Evolutionary conservation across 768 basidiomycete species (phyloP).

Genomic region (Butyriboletus loyo): DNA sequence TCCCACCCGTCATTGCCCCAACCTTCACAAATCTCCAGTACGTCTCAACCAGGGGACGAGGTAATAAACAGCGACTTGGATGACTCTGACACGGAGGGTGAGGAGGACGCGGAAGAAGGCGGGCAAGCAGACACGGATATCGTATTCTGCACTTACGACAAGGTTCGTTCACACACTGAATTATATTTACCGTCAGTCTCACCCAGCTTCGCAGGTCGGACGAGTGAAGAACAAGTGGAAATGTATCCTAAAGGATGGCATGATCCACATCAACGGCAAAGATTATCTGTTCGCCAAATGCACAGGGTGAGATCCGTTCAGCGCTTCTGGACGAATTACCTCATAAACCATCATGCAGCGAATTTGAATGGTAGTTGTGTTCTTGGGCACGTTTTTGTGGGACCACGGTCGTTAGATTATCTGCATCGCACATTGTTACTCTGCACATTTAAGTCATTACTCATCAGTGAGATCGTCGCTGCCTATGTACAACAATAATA

Average conservation of each 20-base stretch:
- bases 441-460: slow-evolving; percentile 24
- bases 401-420: slow-evolving; percentile 17
- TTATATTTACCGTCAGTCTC: neutral
- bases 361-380: slow-evolving; percentile 43
- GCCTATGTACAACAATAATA: slow-evolving; percentile 24
- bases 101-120: slow-evolving; percentile 79
- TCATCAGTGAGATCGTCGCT: slow-evolving; percentile 16
- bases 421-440: slow-evolving; percentile 21
- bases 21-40: slow-evolving; percentile 38
- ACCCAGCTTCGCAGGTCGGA: slow-evolving; percentile 62
- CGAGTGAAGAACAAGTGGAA: slow-evolving; percentile 99
- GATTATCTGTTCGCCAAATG: slow-evolving; percentile 98
- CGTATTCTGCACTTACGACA: slow-evolving; percentile 98
- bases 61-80: slow-evolving; percentile 97
- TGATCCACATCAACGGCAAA: slow-evolving; percentile 95
- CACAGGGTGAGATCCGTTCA: slow-evolving; percentile 68
- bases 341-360: slow-evolving; percentile 25
- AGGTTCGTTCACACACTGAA: slow-evolving; percentile 49
- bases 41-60: slow-evolving; percentile 56
- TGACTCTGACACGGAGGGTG: slow-evolving; percentile 86
- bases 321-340: neutral
- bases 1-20: slow-evolving; percentile 79
- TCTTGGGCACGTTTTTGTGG: neutral
- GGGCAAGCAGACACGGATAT: slow-evolving; percentile 80
- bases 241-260: slow-evolving; percentile 94